Evolutionary conservation across 1,284 basidiomycete species (phyloP).

Genomic region (Rhodotorula sp.): DNA sequence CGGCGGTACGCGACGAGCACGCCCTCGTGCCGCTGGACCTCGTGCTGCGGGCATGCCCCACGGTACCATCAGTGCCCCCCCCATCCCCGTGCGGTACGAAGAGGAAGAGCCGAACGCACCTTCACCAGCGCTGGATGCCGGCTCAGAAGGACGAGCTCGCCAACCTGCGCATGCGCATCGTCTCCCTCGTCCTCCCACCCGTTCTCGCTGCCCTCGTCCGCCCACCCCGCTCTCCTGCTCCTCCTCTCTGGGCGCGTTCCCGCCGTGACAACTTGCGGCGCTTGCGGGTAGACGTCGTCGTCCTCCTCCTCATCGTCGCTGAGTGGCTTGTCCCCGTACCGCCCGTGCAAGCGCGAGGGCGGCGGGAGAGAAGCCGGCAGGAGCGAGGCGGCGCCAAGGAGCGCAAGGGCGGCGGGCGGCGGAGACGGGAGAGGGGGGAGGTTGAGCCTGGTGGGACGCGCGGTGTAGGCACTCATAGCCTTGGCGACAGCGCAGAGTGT

Average conservation of each 20-base stretch:
- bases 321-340: neutral
- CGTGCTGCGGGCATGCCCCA: neutral
- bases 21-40: neutral
- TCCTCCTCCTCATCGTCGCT: neutral
- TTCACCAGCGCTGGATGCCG: constrained; percentile 1
- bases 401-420: neutral
- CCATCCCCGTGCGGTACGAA: neutral
- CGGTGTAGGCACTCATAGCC: neutral
- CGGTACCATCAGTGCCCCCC: too few relatives aligned
- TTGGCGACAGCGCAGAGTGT: too few relatives aligned
- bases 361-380: neutral
- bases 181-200: neutral
- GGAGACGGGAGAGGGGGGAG: neutral
- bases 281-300: neutral
- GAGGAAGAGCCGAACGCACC: neutral
- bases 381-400: neutral
- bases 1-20: constrained; percentile 21
- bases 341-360: neutral
- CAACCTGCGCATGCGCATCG: fast-evolving
- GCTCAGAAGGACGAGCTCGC: neutral
- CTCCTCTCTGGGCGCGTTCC: neutral
- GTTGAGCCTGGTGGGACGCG: neutral
- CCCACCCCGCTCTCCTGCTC: neutral
- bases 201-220: neutral
- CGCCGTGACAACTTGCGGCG: neutral